Percentiles rank a stretch among this genome's conserved stretches.
Conservation (phyloP, 2,329 filamentous ascomycete species). For the Parastagonospora avenae region DNA sequence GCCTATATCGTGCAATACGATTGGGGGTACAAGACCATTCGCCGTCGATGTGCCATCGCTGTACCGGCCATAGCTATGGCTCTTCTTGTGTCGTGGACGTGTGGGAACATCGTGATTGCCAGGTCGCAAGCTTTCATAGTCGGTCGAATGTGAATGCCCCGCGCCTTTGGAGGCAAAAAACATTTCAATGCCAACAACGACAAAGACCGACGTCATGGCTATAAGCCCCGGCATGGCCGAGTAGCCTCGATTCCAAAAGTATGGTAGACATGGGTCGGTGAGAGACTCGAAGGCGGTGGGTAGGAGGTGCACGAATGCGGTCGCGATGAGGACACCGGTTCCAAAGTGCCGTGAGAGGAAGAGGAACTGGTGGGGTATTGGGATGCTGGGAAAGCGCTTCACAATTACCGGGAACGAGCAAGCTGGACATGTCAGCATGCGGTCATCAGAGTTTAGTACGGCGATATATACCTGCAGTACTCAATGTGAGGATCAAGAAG, state of each 20-base stretch:
- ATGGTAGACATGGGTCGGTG: slow-evolving; percentile 47
- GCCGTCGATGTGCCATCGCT: slow-evolving; percentile 20
- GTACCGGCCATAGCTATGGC: slow-evolving; percentile 41
- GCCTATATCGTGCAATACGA: slow-evolving; percentile 38
- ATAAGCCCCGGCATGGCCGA: slow-evolving; percentile 47
- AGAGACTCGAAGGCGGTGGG: slow-evolving; percentile 48
- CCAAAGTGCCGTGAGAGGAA: slow-evolving; percentile 49
- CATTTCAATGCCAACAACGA: slow-evolving; percentile 86
- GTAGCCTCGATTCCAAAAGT: slow-evolving; percentile 48
- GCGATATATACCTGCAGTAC: slow-evolving; percentile 54
- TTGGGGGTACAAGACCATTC: slow-evolving; percentile 35
- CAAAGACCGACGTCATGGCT: slow-evolving; percentile 49
- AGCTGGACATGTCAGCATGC: slow-evolving; percentile 32
- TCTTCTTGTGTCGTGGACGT: slow-evolving; percentile 34
- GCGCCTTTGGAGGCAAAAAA: slow-evolving; percentile 77
- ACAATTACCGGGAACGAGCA: slow-evolving; percentile 49
- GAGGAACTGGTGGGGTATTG: slow-evolving; percentile 47
- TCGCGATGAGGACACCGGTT: slow-evolving; percentile 49
- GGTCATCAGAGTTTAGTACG: neutral
- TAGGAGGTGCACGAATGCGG: slow-evolving; percentile 49
- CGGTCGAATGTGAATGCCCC: slow-evolving; percentile 61
- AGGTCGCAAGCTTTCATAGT: slow-evolving; percentile 53
- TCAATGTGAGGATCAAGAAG: slow-evolving; percentile 61
- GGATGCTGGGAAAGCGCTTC: slow-evolving; percentile 45
- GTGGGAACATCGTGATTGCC: slow-evolving; percentile 21